Evolutionary conservation across 2,329 filamentous ascomycete species (phyloP).

Genomic region (Alternaria sp.): DNA sequence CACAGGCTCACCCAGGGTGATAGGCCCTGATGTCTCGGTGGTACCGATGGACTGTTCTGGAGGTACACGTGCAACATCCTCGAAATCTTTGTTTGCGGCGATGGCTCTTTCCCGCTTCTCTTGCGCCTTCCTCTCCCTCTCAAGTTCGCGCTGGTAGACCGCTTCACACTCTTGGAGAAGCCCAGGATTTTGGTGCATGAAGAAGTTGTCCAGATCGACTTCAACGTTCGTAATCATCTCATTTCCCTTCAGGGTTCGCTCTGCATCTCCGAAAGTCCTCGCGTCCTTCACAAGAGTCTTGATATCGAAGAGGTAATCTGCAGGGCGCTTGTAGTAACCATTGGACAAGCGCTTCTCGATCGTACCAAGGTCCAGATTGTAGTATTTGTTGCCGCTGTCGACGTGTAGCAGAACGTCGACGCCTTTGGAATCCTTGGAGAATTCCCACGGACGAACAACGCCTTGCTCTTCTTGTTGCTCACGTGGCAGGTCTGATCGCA

Average conservation of each 20-base stretch:
- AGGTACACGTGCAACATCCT: constrained; percentile 49
- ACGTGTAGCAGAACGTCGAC: constrained; percentile 77
- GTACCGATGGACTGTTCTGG: constrained; percentile 53
- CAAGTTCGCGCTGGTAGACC: constrained; percentile 72
- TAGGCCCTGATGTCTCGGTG: constrained; percentile 53
- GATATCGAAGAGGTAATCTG: constrained; percentile 89
- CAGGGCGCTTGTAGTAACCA: constrained; percentile 90
- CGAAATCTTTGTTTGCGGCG: constrained; percentile 49
- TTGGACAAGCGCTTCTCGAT: constrained; percentile 98
- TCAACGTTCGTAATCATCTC: constrained; percentile 93
- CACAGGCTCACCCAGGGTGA: constrained; percentile 68
- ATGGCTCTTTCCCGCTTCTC: constrained; percentile 57
- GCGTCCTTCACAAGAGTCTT: constrained; percentile 85
- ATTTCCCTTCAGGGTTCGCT: constrained; percentile 83
- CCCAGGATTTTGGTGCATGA: constrained; percentile 64
- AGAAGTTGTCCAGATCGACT: constrained; percentile 79
- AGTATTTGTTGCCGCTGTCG: constrained; percentile 82
- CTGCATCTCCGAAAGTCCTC: constrained; percentile 79
- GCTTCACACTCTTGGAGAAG: constrained; percentile 73
- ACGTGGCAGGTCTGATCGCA: constrained; percentile 65
- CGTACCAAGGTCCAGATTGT: constrained; percentile 89
- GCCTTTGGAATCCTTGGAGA: constrained; percentile 79
- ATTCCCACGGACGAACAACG: constrained; percentile 74
- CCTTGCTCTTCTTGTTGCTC: constrained; percentile 62
- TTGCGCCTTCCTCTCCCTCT: constrained; percentile 67